These are phyloP conservation scores for Salix suchowensis DNA, from an alignment of 345 rosid genomes.

Conservation along the genomic window DNA sequence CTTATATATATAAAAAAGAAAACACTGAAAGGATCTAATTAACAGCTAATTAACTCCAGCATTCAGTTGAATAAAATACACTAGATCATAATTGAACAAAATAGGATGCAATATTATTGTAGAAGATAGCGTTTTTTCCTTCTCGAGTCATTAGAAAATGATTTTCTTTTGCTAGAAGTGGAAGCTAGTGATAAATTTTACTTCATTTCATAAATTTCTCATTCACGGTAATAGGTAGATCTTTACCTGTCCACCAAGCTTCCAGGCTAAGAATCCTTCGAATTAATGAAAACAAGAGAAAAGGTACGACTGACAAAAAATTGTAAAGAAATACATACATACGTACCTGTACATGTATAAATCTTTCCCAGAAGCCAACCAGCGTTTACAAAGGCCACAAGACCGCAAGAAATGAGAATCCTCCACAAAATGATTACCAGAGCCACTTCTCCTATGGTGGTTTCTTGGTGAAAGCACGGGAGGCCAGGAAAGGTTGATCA, in stretches of 20 bases:
- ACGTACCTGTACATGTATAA: conserved; percentile 82
- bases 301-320: background rate
- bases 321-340: background rate
- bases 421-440: conserved; percentile 12
- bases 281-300: background rate
- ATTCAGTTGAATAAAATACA: background rate
- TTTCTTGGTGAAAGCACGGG: conserved; percentile 49
- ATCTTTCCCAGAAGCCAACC: conserved; percentile 61
- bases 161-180: no score
- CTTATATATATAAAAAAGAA: background rate
- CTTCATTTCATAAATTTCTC: background rate
- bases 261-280: background rate
- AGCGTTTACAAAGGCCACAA: conserved; percentile 73
- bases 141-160: no score
- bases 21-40: background rate
- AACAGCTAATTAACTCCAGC: background rate
- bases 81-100: background rate
- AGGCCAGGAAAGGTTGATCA: conserved; percentile 31
- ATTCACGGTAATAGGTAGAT: background rate
- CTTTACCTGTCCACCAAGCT: background rate
- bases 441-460: conserved; percentile 9
- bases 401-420: conserved; percentile 46
- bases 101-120: background rate
- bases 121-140: no score
- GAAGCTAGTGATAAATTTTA: background rate